Evolutionary conservation across 306 rosid genomes (phyloP).

Genomic region (Delonix regia): DNA sequence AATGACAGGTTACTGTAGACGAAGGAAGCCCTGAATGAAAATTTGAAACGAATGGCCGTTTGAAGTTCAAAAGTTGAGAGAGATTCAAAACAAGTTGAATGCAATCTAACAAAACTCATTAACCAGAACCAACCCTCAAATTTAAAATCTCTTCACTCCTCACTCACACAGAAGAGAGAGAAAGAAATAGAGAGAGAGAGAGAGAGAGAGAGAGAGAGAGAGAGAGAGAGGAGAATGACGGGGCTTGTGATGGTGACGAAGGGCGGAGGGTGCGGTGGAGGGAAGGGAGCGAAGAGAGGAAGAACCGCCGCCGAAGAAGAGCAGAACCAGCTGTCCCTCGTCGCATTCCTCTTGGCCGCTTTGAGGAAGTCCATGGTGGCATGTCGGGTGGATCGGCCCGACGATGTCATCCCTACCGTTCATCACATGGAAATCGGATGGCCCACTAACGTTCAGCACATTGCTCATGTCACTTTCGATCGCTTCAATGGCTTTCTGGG

Average conservation of each 20-base stretch:
- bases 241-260: slow-evolving; percentile 76
- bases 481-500: slow-evolving; percentile 95
- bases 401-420: slow-evolving; percentile 77
- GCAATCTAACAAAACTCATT: slow-evolving; percentile 53
- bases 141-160: slow-evolving; percentile 31
- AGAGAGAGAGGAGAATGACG: slow-evolving; percentile 53
- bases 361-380: slow-evolving; percentile 91
- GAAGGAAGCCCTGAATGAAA: slow-evolving; percentile 35
- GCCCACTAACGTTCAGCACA: slow-evolving; percentile 87
- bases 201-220: slow-evolving; percentile 9
- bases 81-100: slow-evolving; percentile 39
- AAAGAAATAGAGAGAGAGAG: slow-evolving; percentile 11
- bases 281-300: slow-evolving; percentile 38
- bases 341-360: slow-evolving; percentile 64
- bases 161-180: background rate
- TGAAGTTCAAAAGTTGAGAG: slow-evolving; percentile 44
- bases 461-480: slow-evolving; percentile 91
- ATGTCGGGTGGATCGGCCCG: slow-evolving; percentile 72
- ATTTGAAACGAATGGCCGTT: slow-evolving; percentile 92
- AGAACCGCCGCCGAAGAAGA: slow-evolving; percentile 53
- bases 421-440: slow-evolving; percentile 93
- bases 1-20: slow-evolving; percentile 20
- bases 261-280: slow-evolving; percentile 67
- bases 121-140: slow-evolving; percentile 38
- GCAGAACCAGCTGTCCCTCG: slow-evolving; percentile 67